These are phyloP conservation scores for Mycena albidolilacea DNA, from an alignment of 768 basidiomycete genomes.

Conservation along the genomic window DNA sequence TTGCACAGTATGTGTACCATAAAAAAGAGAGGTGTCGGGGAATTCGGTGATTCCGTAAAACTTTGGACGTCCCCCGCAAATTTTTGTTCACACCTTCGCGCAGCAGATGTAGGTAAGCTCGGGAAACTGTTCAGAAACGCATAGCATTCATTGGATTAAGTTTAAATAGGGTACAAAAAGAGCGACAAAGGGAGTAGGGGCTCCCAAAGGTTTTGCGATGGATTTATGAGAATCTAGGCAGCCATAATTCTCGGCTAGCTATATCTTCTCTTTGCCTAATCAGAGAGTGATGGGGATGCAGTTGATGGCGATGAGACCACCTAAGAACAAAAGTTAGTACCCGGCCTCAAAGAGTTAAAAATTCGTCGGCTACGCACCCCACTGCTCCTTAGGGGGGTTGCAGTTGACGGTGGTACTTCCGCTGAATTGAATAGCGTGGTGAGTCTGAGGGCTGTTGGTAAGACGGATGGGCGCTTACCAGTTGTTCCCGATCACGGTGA, in stretches of 20 bases:
- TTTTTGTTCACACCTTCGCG: neutral
- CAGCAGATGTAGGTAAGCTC: neutral
- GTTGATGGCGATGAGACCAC: conserved; percentile 12
- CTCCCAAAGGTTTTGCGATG: neutral
- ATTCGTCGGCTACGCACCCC: conserved; percentile 15
- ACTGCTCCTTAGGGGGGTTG: conserved; percentile 4
- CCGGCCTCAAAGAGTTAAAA: conserved; percentile 5
- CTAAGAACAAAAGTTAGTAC: conserved; percentile 12
- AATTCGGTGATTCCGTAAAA: conserved; percentile 2
- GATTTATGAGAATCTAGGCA: neutral
- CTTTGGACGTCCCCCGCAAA: neutral
- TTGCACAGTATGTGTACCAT: too few species aligned
- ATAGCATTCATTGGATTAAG: conserved; percentile 5
- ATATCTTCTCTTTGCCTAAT: conserved; percentile 10
- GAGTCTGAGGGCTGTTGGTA: neutral
- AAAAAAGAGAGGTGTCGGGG: neutral
- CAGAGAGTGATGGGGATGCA: conserved; percentile 16
- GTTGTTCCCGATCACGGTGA: conserved; percentile 11
- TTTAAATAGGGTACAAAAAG: conserved; percentile 5
- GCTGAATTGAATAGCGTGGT: conserved; percentile 8
- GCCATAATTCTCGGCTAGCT: neutral
- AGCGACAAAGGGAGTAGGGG: neutral
- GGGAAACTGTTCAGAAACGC: conserved; percentile 1
- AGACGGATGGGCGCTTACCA: neutral
- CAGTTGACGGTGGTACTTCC: conserved; percentile 19